Percentiles rank a stretch among this genome's conserved stretches.
phyloP scores from a whole-genome alignment of 2,329 filamentous ascomycete genomes.

The Aspergillus latus region DNA sequence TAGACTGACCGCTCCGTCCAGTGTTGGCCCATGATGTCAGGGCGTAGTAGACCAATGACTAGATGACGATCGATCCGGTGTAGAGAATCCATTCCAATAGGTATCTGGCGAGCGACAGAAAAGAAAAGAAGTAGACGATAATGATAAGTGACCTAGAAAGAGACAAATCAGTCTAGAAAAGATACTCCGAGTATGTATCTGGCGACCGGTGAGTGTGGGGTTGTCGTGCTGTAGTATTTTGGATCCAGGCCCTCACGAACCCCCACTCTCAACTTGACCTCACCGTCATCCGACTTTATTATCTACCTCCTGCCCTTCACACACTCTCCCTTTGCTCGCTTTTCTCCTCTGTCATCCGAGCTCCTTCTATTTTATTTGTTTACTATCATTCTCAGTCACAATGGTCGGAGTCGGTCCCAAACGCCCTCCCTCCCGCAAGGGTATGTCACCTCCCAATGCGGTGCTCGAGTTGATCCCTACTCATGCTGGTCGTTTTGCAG shows the following conservation, averaged over 20 bases:
- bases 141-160: too few relatives aligned
- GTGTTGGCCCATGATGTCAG: constrained; percentile 1
- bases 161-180: too few relatives aligned
- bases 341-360: constrained; percentile 4
- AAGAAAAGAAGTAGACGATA: too few relatives aligned
- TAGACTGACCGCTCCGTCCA: neutral
- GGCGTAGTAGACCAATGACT: neutral
- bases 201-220: neutral
- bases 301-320: neutral
- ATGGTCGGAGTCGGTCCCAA: constrained; percentile 67
- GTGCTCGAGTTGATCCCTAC: constrained; percentile 6
- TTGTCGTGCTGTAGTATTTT: neutral
- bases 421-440: constrained; percentile 68
- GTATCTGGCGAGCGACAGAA: too few relatives aligned
- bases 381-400: constrained; percentile 27
- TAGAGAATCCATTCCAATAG: neutral
- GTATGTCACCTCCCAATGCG: constrained; percentile 51
- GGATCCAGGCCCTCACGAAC: neutral
- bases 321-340: constrained; percentile 1
- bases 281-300: neutral
- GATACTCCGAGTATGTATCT: neutral
- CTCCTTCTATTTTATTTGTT: constrained; percentile 2
- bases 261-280: neutral
- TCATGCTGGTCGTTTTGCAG: constrained; percentile 46
- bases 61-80: neutral